These are phyloP conservation scores for Tolypocladium tundrense DNA, from an alignment of 2,329 filamentous ascomycete species.

Conservation along the genomic window DNA sequence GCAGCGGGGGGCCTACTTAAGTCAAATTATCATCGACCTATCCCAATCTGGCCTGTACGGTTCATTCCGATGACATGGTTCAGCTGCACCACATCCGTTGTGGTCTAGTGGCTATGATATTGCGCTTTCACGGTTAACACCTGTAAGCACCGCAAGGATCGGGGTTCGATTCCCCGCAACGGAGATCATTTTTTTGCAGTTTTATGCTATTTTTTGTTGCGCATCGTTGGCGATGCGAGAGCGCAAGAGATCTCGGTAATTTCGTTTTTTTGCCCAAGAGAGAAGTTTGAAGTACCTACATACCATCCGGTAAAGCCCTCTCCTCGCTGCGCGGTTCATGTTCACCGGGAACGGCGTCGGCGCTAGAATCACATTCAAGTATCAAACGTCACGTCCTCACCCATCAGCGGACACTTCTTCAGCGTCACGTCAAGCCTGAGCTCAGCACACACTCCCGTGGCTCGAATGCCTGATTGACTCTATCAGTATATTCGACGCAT, in stretches of 20 bases:
- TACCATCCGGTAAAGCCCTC: too few relatives aligned
- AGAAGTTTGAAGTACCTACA: not conserved
- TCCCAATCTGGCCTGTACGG: conserved; percentile 1
- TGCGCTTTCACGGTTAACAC: conserved; percentile 9
- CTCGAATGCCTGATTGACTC: not conserved
- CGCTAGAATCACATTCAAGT: too few relatives aligned
- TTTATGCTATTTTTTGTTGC: conserved; percentile 3
- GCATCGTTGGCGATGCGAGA: not conserved
- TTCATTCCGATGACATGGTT: conserved; percentile 3
- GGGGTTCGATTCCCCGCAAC: conserved; percentile 14
- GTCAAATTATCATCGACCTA: not conserved
- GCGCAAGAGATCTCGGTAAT: too few relatives aligned
- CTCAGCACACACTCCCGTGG: too few relatives aligned
- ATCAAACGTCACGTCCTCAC: too few relatives aligned
- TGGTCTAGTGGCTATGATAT: conserved; percentile 14
- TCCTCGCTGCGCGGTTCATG: too few relatives aligned
- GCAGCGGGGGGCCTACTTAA: not conserved
- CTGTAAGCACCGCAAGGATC: conserved; percentile 10
- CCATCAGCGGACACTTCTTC: too few relatives aligned
- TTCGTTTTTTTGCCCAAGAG: not conserved
- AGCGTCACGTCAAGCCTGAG: too few relatives aligned
- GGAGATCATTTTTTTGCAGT: conserved; percentile 5
- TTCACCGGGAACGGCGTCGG: too few relatives aligned
- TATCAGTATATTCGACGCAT: not conserved
- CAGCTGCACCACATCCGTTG: conserved; percentile 5